Evolutionary conservation across 2,329 filamentous ascomycete genomes (phyloP), one percentile per base, ranked within the genome.

Genomic region (Elsinoe batatas): DNA sequence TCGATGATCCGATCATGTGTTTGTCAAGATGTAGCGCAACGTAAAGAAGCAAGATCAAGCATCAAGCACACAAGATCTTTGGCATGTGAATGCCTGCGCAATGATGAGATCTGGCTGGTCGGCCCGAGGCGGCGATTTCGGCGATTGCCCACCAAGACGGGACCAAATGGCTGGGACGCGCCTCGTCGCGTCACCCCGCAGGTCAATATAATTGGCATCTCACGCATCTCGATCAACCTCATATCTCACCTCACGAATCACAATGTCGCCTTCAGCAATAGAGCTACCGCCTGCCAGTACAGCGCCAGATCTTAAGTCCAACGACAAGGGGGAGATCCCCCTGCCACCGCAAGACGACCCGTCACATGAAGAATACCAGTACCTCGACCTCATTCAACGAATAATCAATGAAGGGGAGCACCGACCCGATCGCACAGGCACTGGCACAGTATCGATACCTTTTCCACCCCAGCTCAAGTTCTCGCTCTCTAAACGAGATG

Each of bases 401-500:
- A 96, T 97, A 65, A 78, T 98, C 13, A 75, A 82, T 13, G 74
- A 81, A 22, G 93, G 93, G 65, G 93, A 98, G 70, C 84, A 90
- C 67, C 85, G 93, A 15, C 90, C 89, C 32, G 93, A 98, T 70
- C 80, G 88, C 63, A 98, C 93, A 3, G 93, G 93, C 54, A 98
- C 93, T 3, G 93, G 93, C 56, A 98, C 93, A 10, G 81, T 84
- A 66, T 90, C 90, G 8, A 78, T 97, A 61, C 96, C 95, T 65
- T 91, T 89, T 1, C 91, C 93, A 1, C 79, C 80, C 0, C 88
- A 90, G 33, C 80, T 97, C 49, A 91, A 89, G 67, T 98, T 97
- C 77, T 78, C 79, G 43, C 87, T 98, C 60, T 87, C 85, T 60
- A 77, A 80, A 56, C 70, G 74, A 36, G 68, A 71, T 7, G 58